These are phyloP conservation scores for Garcia nutans DNA, from an alignment of 345 rosid species.

Conservation along the genomic window DNA sequence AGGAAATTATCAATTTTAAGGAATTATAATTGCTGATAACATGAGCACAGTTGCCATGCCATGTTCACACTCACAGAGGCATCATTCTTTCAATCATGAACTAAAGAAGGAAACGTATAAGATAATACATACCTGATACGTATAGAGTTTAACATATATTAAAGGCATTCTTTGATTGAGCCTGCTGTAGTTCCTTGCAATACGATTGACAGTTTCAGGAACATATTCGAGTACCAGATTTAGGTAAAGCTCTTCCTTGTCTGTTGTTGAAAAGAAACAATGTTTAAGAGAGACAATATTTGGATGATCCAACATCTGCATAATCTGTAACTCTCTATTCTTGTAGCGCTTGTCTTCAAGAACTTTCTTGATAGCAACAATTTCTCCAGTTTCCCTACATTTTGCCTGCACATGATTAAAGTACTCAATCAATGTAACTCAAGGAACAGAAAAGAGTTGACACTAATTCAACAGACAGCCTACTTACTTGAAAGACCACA, in stretches of 20 bases:
- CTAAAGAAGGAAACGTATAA: slow-evolving; percentile 6
- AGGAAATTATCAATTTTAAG: not conserved
- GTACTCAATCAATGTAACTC: slow-evolving; percentile 11
- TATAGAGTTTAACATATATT: slow-evolving; percentile 89
- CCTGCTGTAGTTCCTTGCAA: slow-evolving; percentile 77
- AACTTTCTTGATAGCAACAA: slow-evolving; percentile 96
- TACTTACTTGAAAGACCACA: slow-evolving; percentile 86
- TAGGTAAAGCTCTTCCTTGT: slow-evolving; percentile 91
- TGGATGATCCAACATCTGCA: slow-evolving; percentile 91
- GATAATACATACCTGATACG: slow-evolving; percentile 65
- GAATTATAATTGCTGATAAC: not conserved
- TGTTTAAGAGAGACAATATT: slow-evolving; percentile 86
- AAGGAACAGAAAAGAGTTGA: not conserved
- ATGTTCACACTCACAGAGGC: slow-evolving; percentile 1
- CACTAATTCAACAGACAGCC: slow-evolving; percentile 13
- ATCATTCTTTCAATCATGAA: not conserved
- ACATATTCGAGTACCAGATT: slow-evolving; percentile 97
- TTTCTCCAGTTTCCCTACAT: slow-evolving; percentile 93
- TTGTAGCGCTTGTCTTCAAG: slow-evolving; percentile 96
- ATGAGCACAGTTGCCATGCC: not conserved
- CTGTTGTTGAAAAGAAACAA: slow-evolving; percentile 88
- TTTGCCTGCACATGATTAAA: slow-evolving; percentile 66
- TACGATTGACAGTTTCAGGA: slow-evolving; percentile 83
- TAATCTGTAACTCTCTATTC: slow-evolving; percentile 90
- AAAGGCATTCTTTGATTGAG: slow-evolving; percentile 84